Conservation (phyloP, 768 basidiomycete species). For the Mycena sanguinolenta region DNA sequence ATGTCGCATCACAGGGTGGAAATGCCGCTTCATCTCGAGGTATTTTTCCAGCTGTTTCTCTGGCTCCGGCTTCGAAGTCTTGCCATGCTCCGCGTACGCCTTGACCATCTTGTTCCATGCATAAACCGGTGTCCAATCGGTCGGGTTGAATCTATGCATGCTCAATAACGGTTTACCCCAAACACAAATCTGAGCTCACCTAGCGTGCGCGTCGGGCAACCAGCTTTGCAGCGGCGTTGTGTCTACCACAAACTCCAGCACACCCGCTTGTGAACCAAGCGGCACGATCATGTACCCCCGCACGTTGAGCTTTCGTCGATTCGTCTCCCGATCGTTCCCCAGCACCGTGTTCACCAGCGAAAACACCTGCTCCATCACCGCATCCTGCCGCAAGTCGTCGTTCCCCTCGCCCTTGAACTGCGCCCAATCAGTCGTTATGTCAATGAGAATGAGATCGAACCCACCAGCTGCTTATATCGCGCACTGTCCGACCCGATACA, state of each 20-base stretch:
- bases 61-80: conserved; percentile 42
- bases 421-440: neutral
- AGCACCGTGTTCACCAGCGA: conserved; percentile 88
- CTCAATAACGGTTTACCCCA: neutral
- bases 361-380: conserved; percentile 99
- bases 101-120: conserved; percentile 42
- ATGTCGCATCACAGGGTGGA: conserved; percentile 92
- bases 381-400: conserved; percentile 96
- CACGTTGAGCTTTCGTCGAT: conserved; percentile 77
- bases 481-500: conserved; percentile 79
- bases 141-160: conserved; percentile 72
- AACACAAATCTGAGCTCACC: conserved; percentile 49
- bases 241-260: conserved; percentile 92
- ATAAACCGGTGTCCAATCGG: conserved; percentile 60
- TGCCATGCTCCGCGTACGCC: conserved; percentile 43
- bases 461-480: conserved; percentile 84
- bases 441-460: conserved; percentile 40
- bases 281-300: conserved; percentile 93
- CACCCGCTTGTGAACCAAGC: conserved; percentile 81
- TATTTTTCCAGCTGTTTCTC: conserved; percentile 48
- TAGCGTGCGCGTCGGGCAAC: conserved; percentile 73
- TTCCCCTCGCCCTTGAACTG: conserved; percentile 93
- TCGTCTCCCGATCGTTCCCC: conserved; percentile 78
- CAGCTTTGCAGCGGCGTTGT: conserved; percentile 75
- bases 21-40: conserved; percentile 55